Evolutionary conservation across 805 yeast species (phyloP), one percentile per base, ranked within the genome.

Genomic region (Jamesozyma spencerorum): DNA sequence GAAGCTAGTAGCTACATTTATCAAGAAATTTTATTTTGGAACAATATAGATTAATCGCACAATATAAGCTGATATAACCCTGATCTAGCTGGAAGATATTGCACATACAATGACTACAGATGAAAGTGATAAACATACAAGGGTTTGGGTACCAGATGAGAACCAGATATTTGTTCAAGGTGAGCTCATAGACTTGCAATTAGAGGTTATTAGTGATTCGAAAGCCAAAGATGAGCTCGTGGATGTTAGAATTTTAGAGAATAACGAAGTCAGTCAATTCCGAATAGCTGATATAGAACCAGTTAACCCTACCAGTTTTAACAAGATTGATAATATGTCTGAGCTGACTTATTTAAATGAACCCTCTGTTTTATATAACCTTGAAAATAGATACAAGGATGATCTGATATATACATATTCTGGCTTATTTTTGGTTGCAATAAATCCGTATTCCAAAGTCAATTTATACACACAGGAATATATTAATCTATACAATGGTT

Each of bases 321-420:
- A 92, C 60, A 81, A 78, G 52, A 90, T 94, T 45, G 79, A 83
- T 50, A 96, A 92, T 54, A 85, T 92, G 88, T 97, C 97, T 0
- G 95, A 88, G 50, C 69, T 92, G 47, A 92, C 99, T 0, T 86
- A 81, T 60, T 69, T 92, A 46, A 92, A 90, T 59, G 99, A 92
- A 58, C 95, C 98, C 0, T 83, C 95, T 0, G 97, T 92, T n/a
- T 74, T 92, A 8, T 72, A 86, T 63, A 92, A 92, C 58, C 62
- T 92, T 46, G 75, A 78, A 49, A 65, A 79, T 38, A 73, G 99
- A 51, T 92, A 88, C 62, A 59, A 66, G 44, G 81, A 79, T 47
- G 94, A 86, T 57, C 56, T 74, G 53, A 88, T 92, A 38, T 86
- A 90, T 64, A 92, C 99, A 0, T 87, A 87, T 57, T 88, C 97